Percentiles rank a stretch among this genome's conserved stretches.
phyloP scores from a whole-genome alignment of 495 filamentous ascomycete genomes.

The Baudoinia panamericana region DNA sequence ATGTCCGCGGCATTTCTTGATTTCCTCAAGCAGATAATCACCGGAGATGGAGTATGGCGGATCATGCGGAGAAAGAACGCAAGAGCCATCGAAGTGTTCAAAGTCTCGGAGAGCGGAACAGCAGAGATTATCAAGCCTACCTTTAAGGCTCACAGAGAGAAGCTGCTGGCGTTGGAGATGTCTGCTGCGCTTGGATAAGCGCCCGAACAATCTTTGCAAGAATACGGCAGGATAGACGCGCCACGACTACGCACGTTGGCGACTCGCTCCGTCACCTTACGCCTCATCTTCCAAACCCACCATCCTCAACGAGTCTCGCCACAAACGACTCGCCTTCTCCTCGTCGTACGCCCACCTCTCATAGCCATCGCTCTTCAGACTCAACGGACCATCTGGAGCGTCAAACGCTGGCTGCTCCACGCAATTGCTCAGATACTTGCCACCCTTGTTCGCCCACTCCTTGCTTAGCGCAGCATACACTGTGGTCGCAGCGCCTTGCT shows the following conservation, averaged over 20 bases:
- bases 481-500: conserved; percentile 26
- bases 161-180: conserved; percentile 10
- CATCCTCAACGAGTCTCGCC: no score
- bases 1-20: conserved; percentile 65
- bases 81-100: conserved; percentile 53
- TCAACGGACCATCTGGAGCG: conserved; percentile 1
- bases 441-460: conserved; percentile 22
- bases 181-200: conserved; percentile 5
- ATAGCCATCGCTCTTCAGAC: conserved; percentile 23
- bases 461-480: conserved; percentile 23
- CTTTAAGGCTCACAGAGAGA: conserved; percentile 60
- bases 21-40: conserved; percentile 29
- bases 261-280: no score
- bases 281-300: no score
- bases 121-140: conserved; percentile 63
- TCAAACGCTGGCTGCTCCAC: conserved; percentile 18
- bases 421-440: conserved; percentile 25
- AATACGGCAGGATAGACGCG: no score
- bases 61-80: conserved; percentile 50
- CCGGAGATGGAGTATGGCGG: conserved; percentile 66
- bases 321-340: conserved; percentile 30
- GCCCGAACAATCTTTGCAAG: no score
- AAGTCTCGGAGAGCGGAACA: conserved; percentile 56
- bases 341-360: conserved; percentile 29
- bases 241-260: no score